Evolutionary conservation across 2,329 filamentous ascomycete species (phyloP).

Genomic region (Pleomassaria siparia): DNA sequence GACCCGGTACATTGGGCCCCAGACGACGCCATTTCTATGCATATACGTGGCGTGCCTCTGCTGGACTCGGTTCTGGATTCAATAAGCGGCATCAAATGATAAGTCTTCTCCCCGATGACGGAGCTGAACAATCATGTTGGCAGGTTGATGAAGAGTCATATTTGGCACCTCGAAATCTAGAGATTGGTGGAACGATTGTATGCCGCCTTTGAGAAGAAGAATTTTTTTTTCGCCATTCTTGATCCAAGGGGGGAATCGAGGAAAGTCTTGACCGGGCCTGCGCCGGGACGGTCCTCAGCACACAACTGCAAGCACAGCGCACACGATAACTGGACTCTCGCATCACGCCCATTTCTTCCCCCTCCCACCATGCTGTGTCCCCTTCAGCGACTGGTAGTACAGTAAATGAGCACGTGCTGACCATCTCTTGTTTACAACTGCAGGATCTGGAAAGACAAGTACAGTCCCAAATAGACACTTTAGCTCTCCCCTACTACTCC

Average conservation of each 20-base stretch:
- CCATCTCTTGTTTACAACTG: slow-evolving; percentile 10
- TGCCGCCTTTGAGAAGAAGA: slow-evolving; percentile 6
- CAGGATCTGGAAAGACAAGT: slow-evolving; percentile 99
- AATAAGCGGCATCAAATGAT: slow-evolving; percentile 15
- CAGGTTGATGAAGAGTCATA: slow-evolving; percentile 7
- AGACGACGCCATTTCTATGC: slow-evolving; percentile 20
- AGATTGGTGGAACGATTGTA: slow-evolving; percentile 7
- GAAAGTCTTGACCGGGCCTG: neutral
- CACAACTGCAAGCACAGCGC: too few species aligned
- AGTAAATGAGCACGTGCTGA: slow-evolving; percentile 31
- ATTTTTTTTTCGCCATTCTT: neutral
- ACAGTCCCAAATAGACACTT: slow-evolving; percentile 56
- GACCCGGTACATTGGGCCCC: slow-evolving; percentile 14
- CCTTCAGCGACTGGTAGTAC: slow-evolving; percentile 6
- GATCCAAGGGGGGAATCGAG: neutral
- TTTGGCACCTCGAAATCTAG: neutral
- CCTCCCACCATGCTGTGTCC: neutral
- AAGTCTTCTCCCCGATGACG: slow-evolving; percentile 21
- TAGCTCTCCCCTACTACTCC: neutral
- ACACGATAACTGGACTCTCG: neutral
- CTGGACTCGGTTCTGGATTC: slow-evolving; percentile 28
- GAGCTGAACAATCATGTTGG: slow-evolving; percentile 12
- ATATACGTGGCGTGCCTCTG: slow-evolving; percentile 42
- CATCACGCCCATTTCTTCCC: neutral
- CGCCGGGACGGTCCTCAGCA: neutral